Percentiles rank a stretch among this genome's conserved stretches.
phyloP scores from a whole-genome alignment of 768 basidiomycete genomes.

The Solioccasus polychromus region DNA sequence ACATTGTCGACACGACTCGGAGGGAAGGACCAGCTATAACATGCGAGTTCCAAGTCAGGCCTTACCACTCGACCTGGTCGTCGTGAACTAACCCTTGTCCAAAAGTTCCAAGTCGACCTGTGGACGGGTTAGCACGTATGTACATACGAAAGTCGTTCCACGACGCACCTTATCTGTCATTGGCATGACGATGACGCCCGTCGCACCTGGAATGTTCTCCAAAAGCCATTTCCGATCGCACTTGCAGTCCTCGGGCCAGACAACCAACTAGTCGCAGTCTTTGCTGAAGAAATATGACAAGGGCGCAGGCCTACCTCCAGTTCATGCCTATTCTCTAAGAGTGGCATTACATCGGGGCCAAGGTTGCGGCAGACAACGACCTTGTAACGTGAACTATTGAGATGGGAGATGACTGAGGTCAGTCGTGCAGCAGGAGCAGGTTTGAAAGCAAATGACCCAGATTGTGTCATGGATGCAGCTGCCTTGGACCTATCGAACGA shows the following conservation, averaged over 20 bases:
- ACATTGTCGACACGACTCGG: slow-evolving; percentile 89
- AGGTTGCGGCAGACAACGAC: slow-evolving; percentile 61
- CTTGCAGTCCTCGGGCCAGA: slow-evolving; percentile 51
- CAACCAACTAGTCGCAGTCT: slow-evolving; percentile 37
- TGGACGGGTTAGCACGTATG: not conserved
- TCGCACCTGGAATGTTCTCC: slow-evolving; percentile 63
- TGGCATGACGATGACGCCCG: slow-evolving; percentile 61
- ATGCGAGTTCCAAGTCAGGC: not conserved
- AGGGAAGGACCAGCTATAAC: slow-evolving; percentile 66
- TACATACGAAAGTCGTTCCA: not conserved
- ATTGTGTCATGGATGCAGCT: slow-evolving; percentile 29
- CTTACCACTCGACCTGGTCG: not conserved
- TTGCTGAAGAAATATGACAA: too few relatives aligned
- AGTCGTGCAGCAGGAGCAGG: slow-evolving; percentile 18
- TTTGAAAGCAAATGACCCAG: slow-evolving; percentile 24
- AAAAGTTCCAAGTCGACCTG: slow-evolving; percentile 72
- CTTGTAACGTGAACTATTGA: slow-evolving; percentile 30
- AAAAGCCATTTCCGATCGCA: slow-evolving; percentile 72
- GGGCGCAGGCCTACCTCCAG: slow-evolving; percentile 45
- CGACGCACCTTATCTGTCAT: slow-evolving; percentile 67
- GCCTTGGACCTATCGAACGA: too few relatives aligned
- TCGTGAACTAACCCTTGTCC: slow-evolving; percentile 31
- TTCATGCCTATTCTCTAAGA: slow-evolving; percentile 47
- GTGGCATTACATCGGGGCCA: slow-evolving; percentile 61
- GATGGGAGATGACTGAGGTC: slow-evolving; percentile 22